Base-by-base conservation (phyloP, 805 yeast species). In the Zygoascus biomembranicola region DNA sequence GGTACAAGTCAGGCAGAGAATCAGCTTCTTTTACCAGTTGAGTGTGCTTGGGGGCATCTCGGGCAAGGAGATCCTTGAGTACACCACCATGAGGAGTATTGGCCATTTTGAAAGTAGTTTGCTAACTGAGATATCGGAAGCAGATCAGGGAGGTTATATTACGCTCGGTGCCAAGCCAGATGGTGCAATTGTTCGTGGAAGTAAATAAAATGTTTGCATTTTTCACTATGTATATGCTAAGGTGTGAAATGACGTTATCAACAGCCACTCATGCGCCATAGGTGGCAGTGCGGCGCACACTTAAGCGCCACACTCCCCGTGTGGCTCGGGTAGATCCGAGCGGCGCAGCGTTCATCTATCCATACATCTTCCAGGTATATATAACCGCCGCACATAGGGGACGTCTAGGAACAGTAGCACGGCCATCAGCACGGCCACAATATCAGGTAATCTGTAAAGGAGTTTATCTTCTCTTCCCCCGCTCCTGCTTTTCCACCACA, bases 21-120 rank as follows among this genome's bases (percentile, higher is more conserved):
- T 74, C 72, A 18, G 84, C 77, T 71, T 89, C 94, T 28, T 73
- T 64, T 45, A 84, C 63, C 44, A 90, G 75, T 51, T 77, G 73
- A 5, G 66, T 66, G 61, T 78, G 82, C 59, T 78, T 80, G 42
- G 79, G 67, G 35, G 81, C 79, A 69, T 90, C 98, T 71, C 98
- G 84, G 52, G 82, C 80, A 54, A 90, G 77, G 57, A 90, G 77
- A 69, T 90, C 98, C 71, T 90, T 84, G 60, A 90, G 79, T 52
- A 75, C 75, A 63, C 97, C 97, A 67, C 97, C 98, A 79, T 92
- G 97, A 55, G 98, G 96, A 63, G 81, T 49, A 61, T 73, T 72
- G 9, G 76, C 72, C 76, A 72, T 72, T n/a, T 18, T 32, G 9
- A 14, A 5, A 11, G n/a, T 43, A 10, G 43, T 14, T n/a, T 32